phyloP scores from a whole-genome alignment of 192 early-diverging fungal species.

The Coemansia erecta region DNA sequence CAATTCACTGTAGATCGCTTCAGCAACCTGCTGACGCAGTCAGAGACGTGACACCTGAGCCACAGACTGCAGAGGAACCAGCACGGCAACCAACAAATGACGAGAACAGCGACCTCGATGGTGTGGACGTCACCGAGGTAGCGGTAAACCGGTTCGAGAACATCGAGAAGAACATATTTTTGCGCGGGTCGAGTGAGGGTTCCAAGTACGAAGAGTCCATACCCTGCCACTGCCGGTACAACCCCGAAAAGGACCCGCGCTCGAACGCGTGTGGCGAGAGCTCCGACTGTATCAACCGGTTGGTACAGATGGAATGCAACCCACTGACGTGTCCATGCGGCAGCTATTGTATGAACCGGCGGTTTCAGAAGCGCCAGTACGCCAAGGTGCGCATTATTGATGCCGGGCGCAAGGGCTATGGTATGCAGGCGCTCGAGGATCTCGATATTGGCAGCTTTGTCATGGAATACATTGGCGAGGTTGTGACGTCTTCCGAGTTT shows the following conservation, averaged over 20 bases:
- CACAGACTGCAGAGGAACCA: background rate
- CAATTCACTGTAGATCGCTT: background rate
- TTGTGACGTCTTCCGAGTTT: conserved; percentile 80
- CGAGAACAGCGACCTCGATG: conserved; percentile 24
- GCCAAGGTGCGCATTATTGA: conserved; percentile 83
- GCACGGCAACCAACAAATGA: background rate
- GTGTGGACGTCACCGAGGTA: conserved; percentile 27
- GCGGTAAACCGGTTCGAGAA: conserved; percentile 32
- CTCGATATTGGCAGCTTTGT: conserved; percentile 79
- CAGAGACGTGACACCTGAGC: conserved; percentile 9
- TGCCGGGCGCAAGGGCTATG: conserved; percentile 92
- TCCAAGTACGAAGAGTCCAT: conserved; percentile 45
- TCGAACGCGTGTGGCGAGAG: conserved; percentile 83
- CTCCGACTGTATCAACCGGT: conserved; percentile 90
- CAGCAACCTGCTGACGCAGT: background rate
- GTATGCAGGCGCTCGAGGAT: conserved; percentile 76
- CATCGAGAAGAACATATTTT: conserved; percentile 46
- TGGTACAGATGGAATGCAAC: conserved; percentile 89
- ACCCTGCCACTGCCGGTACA: conserved; percentile 48
- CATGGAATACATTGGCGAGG: conserved; percentile 97
- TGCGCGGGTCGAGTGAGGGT: conserved; percentile 36
- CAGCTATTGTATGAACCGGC: conserved; percentile 82
- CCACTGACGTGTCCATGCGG: conserved; percentile 86
- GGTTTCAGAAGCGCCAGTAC: conserved; percentile 85
- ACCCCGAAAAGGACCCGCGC: conserved; percentile 58